Conservation (phyloP, 2,329 filamentous ascomycete species). For the Mycosphaerella sp. region DNA sequence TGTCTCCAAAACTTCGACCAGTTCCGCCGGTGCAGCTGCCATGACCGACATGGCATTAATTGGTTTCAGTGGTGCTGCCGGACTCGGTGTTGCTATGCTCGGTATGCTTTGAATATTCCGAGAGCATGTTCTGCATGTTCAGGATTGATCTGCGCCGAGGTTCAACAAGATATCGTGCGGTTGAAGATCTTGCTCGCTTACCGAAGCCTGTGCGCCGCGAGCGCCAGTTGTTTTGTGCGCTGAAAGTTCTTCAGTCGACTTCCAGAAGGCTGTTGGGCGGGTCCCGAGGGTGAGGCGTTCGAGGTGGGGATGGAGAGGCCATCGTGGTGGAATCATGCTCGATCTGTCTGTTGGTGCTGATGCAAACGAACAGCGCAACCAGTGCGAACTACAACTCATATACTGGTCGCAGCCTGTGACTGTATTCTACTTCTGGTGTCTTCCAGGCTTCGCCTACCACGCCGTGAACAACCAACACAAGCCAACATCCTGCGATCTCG, state of each 20-base stretch:
- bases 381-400: constrained; percentile 6
- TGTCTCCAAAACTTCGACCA: constrained; percentile 7
- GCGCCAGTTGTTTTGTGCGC: neutral
- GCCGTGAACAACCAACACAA: constrained; percentile 5
- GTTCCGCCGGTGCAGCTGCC: constrained; percentile 12
- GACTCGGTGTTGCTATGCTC: constrained; percentile 12
- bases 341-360: neutral
- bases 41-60: constrained; percentile 11
- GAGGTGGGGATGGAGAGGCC: neutral
- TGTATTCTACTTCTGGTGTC: neutral
- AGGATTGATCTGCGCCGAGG: neutral
- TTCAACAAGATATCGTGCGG: neutral
- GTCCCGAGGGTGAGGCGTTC: constrained; percentile 5
- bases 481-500: constrained; percentile 4
- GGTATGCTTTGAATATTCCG: constrained; percentile 11
- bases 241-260: neutral
- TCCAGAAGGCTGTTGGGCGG: constrained; percentile 3
- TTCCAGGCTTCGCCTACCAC: constrained; percentile 2
- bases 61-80: constrained; percentile 8
- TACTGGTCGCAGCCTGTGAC: neutral
- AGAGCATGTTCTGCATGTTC: neutral
- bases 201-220: neutral
- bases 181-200: neutral
- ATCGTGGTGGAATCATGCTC: neutral
- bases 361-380: neutral